Base-by-base conservation (phyloP, 345 rosid species). In the Eucalyptus sp. region DNA sequence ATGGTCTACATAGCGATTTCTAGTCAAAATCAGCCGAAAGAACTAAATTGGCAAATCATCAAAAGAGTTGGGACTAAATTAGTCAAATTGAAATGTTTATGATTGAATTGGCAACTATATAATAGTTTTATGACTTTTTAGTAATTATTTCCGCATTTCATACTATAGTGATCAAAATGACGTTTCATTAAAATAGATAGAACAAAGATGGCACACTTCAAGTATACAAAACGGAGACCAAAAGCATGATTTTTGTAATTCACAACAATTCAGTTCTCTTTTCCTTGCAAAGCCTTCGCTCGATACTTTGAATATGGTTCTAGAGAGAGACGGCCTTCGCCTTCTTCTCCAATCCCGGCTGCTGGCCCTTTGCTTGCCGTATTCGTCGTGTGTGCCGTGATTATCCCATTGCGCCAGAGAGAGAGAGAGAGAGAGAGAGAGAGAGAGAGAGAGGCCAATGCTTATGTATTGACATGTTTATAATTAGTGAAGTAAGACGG, bases 201-300 rank as follows among this genome's bases (percentile, higher is more conserved):
- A 60, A 27, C 68, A 27, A 27, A 60, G 68, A 56, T 56, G 62
- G 62, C 62, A 24, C 13, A 56, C 62, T 10, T 56, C 62, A 56
- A 56, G 29, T 9, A 0, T 24, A 25, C 24, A 22, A 24, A 24
- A 56, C 1, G 13, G 62, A 56, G 62, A 56, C 62, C 62, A 24
- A 56, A 56, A 56, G 62, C 62, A 24, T 1, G 62, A 56, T 56
- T 56, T 22, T 56, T 9, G 62, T 56, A 22, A 56, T 56, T 8
- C 29, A 10, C 29, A 24, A 24, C 12, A 22, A 56, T 24, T 18
- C 25, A 24, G 6, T 22, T 56, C 27, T 24, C 62, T 56, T 56
- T 54, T 54, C 99, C 97, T 97, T 97, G 88, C 99, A 98, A 86
- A 98, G 99, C 93, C 97, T 95, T 86, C 99, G 98, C 79, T 95